Evolutionary conservation across 371 early-diverging fungal species (phyloP).

Genomic region (Mucor mucedo): DNA sequence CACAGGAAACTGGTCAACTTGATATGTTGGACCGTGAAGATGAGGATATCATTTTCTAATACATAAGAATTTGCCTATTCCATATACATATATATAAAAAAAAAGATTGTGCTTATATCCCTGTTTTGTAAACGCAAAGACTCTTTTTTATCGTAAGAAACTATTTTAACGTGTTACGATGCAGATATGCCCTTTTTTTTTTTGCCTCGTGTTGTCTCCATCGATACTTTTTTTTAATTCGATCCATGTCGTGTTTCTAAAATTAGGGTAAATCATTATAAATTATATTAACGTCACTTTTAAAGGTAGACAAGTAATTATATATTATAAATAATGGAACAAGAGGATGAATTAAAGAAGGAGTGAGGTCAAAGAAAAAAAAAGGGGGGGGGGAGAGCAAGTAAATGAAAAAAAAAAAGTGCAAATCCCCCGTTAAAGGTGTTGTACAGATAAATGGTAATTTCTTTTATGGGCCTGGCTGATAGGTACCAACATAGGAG

Average conservation of each 20-base stretch:
- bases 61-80: neutral
- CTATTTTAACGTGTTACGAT: too few species aligned
- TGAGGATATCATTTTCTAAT: conserved; percentile 60
- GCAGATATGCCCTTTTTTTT: too few species aligned
- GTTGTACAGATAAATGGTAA: neutral
- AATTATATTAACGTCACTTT: too few species aligned
- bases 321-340: neutral
- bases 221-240: too few species aligned
- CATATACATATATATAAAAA: neutral
- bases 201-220: too few species aligned
- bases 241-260: too few species aligned
- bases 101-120: neutral
- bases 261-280: too few species aligned
- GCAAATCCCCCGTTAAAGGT: neutral
- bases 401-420: conserved; percentile 2
- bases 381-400: neutral
- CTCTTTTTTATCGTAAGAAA: too few species aligned
- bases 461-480: conserved; percentile 1
- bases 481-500: conserved; percentile 16
- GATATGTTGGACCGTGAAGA: conserved; percentile 62
- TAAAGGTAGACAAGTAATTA: neutral
- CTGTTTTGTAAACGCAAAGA: neutral
- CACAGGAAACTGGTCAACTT: conserved; percentile 50
- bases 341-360: conserved; percentile 2
- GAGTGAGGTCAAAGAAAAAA: neutral